Percentiles rank a stretch among this genome's conserved stretches.
phyloP scores from a whole-genome alignment of 495 filamentous ascomycete species.

The Corynascus novoguineensis region DNA sequence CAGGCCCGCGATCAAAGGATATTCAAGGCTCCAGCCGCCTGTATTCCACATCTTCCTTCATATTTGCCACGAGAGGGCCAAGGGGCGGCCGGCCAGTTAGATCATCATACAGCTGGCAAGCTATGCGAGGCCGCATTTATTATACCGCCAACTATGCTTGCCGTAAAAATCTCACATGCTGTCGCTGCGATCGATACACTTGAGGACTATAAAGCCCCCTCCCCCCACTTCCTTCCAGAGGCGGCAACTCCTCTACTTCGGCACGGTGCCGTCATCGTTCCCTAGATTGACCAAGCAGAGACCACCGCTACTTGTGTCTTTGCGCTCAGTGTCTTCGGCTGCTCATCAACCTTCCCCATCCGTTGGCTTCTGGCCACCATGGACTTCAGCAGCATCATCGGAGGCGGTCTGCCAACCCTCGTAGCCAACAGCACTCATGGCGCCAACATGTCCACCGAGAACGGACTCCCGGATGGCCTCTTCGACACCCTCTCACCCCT shows the following conservation, averaged over 20 bases:
- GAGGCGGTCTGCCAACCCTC: constrained; percentile 22
- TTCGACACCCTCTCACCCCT: constrained; percentile 28
- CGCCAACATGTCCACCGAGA: constrained; percentile 11
- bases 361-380: constrained; percentile 11
- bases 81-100: not conserved
- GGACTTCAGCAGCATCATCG: constrained; percentile 24
- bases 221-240: not conserved
- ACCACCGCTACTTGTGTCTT: not conserved
- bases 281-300: not conserved
- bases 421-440: constrained; percentile 18
- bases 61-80: not conserved
- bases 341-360: not conserved
- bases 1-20: no score
- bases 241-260: not conserved
- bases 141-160: not conserved
- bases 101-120: not conserved
- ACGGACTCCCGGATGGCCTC: constrained; percentile 16
- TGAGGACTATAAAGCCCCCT: not conserved
- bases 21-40: not conserved
- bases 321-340: not conserved
- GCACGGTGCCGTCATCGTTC: not conserved
- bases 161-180: not conserved
- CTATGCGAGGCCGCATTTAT: not conserved
- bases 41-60: not conserved
- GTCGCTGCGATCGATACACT: not conserved